A percentile compares a stretch with the other conserved stretches of the same genome.
Evolutionary conservation across 768 basidiomycete genomes (phyloP).

Genomic region (Podaxis rugospora): DNA sequence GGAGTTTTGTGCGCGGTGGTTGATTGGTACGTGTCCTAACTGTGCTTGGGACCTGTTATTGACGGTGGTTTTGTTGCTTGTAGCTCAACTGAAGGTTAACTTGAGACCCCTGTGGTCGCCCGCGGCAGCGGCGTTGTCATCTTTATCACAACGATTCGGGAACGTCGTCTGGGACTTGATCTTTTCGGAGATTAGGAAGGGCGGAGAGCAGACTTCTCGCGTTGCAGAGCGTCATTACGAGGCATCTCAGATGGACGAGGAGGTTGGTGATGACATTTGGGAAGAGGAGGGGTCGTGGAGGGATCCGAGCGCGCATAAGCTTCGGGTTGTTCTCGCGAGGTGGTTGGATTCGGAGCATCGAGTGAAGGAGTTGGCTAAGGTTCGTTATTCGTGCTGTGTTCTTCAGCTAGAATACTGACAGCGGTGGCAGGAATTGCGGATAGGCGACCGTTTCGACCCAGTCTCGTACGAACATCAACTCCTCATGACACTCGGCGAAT

Average conservation of each 20-base stretch:
- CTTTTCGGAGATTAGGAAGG: constrained; percentile 53
- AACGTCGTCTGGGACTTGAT: constrained; percentile 70
- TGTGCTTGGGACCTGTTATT: background rate
- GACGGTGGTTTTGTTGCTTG: background rate
- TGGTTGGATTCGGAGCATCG: constrained; percentile 39
- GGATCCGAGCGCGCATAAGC: constrained; percentile 66
- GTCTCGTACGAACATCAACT: constrained; percentile 80
- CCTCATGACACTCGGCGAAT: constrained; percentile 63
- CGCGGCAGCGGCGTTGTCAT: constrained; percentile 62
- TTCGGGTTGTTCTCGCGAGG: constrained; percentile 40
- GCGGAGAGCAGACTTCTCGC: background rate
- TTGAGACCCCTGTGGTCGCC: constrained; percentile 88
- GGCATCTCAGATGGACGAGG: background rate
- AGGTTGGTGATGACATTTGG: constrained; percentile 34
- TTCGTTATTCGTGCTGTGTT: constrained; percentile 14
- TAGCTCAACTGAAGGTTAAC: constrained; percentile 92
- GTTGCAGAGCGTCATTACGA: constrained; percentile 7
- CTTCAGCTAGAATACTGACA: background rate
- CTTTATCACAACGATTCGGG: constrained; percentile 49
- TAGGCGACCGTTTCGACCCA: constrained; percentile 61
- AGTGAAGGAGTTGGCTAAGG: constrained; percentile 28
- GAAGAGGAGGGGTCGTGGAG: constrained; percentile 79
- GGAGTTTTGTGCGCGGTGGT: constrained; percentile 66
- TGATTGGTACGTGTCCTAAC: constrained; percentile 49
- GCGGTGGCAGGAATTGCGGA: constrained; percentile 21